Percentiles rank a stretch among this genome's conserved stretches.
phyloP scores from a whole-genome alignment of 345 rosid species.

The Turritis glabra region DNA sequence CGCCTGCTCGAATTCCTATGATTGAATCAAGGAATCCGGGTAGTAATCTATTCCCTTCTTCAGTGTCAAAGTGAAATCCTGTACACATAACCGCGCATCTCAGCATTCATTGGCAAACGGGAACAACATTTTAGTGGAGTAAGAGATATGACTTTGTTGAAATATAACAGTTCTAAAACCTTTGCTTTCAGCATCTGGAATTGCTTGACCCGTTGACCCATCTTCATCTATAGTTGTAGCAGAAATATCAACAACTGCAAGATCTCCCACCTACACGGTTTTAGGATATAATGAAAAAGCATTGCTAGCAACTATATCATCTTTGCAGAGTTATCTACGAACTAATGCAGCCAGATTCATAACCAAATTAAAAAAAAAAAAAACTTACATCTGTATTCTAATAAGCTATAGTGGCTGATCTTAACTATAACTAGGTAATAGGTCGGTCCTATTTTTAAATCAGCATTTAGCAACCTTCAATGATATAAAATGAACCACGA shows the following conservation, averaged over 20 bases:
- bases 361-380: not conserved
- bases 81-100: conserved; percentile 27
- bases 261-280: conserved; percentile 73
- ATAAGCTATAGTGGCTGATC: not conserved
- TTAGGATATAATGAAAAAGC: conserved; percentile 1
- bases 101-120: conserved; percentile 10
- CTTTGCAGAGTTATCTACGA: not conserved
- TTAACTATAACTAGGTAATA: not conserved
- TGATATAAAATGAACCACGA: not conserved
- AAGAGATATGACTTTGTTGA: not conserved
- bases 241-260: conserved; percentile 81
- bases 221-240: conserved; percentile 67
- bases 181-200: conserved; percentile 92
- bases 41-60: conserved; percentile 73
- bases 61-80: conserved; percentile 93
- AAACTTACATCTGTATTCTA: not conserved
- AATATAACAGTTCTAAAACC: conserved; percentile 45
- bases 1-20: conserved; percentile 67
- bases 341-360: not conserved
- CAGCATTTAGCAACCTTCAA: not conserved
- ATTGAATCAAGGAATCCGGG: conserved; percentile 85
- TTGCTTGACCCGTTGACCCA: conserved; percentile 55
- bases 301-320: not conserved
- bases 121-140: not conserved
- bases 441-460: not conserved